Conservation (phyloP, 2,329 filamentous ascomycete genomes). For the Rhytidhysteron rufulum region DNA sequence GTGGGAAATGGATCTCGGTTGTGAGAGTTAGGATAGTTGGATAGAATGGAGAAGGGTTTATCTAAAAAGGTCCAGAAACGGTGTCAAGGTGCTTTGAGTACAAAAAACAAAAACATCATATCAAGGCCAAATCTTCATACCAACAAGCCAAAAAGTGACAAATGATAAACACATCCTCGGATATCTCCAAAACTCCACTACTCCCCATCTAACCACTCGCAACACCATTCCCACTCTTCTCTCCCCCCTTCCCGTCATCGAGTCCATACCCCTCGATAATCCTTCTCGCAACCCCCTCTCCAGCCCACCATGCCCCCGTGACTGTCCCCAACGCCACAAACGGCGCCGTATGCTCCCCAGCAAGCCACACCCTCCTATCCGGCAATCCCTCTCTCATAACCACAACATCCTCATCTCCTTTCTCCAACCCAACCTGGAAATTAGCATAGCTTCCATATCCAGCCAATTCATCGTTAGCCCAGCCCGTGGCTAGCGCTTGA, state of each 20-base stretch:
- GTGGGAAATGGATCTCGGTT: too few relatives aligned
- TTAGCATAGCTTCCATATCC: slow-evolving; percentile 82
- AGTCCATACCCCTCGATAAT: slow-evolving; percentile 53
- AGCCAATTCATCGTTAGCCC: slow-evolving; percentile 74
- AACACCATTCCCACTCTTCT: background rate
- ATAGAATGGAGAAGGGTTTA: background rate
- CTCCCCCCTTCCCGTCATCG: slow-evolving; percentile 2
- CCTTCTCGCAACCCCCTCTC: slow-evolving; percentile 69
- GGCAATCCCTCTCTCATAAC: slow-evolving; percentile 53
- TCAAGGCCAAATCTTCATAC: too few relatives aligned
- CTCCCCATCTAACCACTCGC: background rate
- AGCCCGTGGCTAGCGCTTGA: slow-evolving; percentile 66
- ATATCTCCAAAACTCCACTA: background rate
- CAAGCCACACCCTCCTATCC: slow-evolving; percentile 73
- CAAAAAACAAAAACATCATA: too few relatives aligned
- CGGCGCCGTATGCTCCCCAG: slow-evolving; percentile 85
- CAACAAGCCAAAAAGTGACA: too few relatives aligned
- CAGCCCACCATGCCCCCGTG: slow-evolving; percentile 89
- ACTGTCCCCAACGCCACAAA: slow-evolving; percentile 86
- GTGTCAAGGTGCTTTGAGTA: background rate
- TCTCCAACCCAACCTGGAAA: slow-evolving; percentile 71
- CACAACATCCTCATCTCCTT: slow-evolving; percentile 70
- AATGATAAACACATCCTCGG: too few relatives aligned
- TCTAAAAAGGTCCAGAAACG: background rate
- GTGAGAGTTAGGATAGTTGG: too few relatives aligned